Evolutionary conservation across 2,329 filamentous ascomycete species (phyloP), one percentile per base, ranked within the genome.

Genomic region (Hymenoscyphus salicellus): DNA sequence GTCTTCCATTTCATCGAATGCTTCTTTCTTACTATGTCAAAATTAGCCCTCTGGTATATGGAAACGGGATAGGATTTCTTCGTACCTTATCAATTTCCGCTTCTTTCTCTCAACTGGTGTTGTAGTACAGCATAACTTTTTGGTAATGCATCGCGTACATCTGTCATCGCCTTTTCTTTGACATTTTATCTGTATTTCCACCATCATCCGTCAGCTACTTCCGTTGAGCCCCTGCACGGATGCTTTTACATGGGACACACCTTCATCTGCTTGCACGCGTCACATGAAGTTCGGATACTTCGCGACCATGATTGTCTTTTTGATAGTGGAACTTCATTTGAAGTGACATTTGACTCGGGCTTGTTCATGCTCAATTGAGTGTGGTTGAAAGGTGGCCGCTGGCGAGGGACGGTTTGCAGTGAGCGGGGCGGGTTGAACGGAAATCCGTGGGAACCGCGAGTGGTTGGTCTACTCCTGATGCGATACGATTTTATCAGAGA

Each of bases 251-350:
- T 5, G 2, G 36, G 36, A 17, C 36, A 4, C 36, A 49, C 69
- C 70, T 72, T 72, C 64, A 71, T 70, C 33, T 64, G 68, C 63
- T 72, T 71, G 61, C 69, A 72, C 63, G 55, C 59, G 55, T 72
- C 68, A 68, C 70, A 72, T 58, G 70, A 70, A 63, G 69, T 72
- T 66, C 70, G 67, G 49, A n/a, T 30, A 64, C 64, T 63, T 66
- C 68, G 66, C 23, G 63, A 20, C 66, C 66, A 67, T 52, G 66
- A 64, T 61, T 58, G 55, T 60, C 62, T 14, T 36, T 68, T 68
- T 57, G 59, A 49, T 55, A 58, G 46, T 23, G 36, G 28, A 30
- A 49, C 65, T 58, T 63, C 58, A 23, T 38, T 60, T 58, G 58
- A 65, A 57, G 59, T 52, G 32, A 38, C 28, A 49, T 63, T 67